Conservation (phyloP, 2,329 filamentous ascomycete genomes). For the Epichloe aotearoae region DNA sequence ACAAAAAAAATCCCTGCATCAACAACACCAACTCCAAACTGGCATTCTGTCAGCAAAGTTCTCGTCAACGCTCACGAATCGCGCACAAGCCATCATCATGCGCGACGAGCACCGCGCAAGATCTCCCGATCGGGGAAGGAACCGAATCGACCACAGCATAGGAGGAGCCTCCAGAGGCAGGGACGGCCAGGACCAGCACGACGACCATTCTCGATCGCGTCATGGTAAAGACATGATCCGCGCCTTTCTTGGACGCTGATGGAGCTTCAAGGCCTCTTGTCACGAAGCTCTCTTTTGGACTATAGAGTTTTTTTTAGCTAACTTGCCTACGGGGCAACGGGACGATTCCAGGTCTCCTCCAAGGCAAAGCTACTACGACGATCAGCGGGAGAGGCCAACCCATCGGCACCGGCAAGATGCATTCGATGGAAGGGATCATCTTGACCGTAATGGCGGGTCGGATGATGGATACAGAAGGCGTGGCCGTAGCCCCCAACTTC, state of each 20-base stretch:
- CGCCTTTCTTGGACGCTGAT: slow-evolving; percentile 14
- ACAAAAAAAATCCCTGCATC: no score
- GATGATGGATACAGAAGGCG: slow-evolving; percentile 14
- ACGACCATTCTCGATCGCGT: slow-evolving; percentile 32
- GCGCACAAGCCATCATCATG: slow-evolving; percentile 22
- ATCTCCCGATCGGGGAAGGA: slow-evolving; percentile 17
- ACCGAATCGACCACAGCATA: slow-evolving; percentile 5
- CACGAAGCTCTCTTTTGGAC: slow-evolving; percentile 2
- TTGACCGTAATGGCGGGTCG: slow-evolving; percentile 15
- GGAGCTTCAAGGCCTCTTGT: slow-evolving; percentile 4
- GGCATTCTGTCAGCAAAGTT: neutral
- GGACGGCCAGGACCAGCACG: slow-evolving; percentile 16
- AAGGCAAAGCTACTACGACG: slow-evolving; percentile 25
- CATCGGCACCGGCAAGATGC: slow-evolving; percentile 14
- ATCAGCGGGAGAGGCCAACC: slow-evolving; percentile 16
- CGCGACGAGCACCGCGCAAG: slow-evolving; percentile 26
- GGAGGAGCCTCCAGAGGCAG: slow-evolving; percentile 7
- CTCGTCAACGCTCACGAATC: neutral
- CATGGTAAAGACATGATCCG: slow-evolving; percentile 34
- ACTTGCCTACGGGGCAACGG: slow-evolving; percentile 31
- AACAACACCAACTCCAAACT: no score
- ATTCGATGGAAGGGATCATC: slow-evolving; percentile 12
- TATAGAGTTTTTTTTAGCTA: slow-evolving; percentile 23
- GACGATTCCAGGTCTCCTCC: slow-evolving; percentile 30
- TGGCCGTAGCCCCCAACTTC: slow-evolving; percentile 5